Evolutionary conservation across 306 rosid genomes (phyloP).

Genomic region (Pachyrhizus erosus): DNA sequence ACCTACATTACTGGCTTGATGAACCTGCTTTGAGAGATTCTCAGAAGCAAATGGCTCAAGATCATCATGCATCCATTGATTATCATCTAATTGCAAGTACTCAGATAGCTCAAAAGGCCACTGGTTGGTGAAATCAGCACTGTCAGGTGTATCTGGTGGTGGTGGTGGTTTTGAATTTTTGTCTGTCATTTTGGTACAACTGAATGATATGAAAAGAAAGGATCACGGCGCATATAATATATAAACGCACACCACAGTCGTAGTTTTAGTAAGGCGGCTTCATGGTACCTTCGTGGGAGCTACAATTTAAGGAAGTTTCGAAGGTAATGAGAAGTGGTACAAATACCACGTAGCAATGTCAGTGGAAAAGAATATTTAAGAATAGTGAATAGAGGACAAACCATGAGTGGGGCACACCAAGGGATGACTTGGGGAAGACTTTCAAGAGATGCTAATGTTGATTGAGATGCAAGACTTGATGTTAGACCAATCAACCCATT

Average conservation of each 20-base stretch:
- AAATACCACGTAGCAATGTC: not conserved
- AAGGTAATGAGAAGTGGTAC: conserved; percentile 28
- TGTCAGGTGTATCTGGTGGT: conserved; percentile 45
- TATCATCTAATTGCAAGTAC: conserved; percentile 51
- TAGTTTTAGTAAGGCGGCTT: conserved; percentile 52
- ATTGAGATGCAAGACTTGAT: conserved; percentile 19
- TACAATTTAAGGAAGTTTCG: conserved; percentile 65
- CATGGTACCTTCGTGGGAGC: conserved; percentile 65
- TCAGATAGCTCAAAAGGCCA: conserved; percentile 62
- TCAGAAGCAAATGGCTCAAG: conserved; percentile 39
- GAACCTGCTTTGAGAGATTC: conserved; percentile 41
- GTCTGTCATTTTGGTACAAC: conserved; percentile 56
- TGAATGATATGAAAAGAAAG: conserved; percentile 17
- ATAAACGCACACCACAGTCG: conserved; percentile 6
- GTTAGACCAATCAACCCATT: conserved; percentile 45
- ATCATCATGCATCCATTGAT: conserved; percentile 47
- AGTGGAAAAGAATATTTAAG: not conserved
- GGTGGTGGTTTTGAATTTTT: conserved; percentile 37
- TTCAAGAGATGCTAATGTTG: conserved; percentile 6
- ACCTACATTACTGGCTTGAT: conserved; percentile 39
- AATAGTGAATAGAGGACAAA: not conserved
- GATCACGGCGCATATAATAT: conserved; percentile 34
- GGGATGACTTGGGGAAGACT: conserved; percentile 65
- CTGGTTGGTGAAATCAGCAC: conserved; percentile 43
- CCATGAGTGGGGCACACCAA: conserved; percentile 46